Evolutionary conservation across 805 yeast species (phyloP).

Genomic region (Zygoascus biomembranicola): DNA sequence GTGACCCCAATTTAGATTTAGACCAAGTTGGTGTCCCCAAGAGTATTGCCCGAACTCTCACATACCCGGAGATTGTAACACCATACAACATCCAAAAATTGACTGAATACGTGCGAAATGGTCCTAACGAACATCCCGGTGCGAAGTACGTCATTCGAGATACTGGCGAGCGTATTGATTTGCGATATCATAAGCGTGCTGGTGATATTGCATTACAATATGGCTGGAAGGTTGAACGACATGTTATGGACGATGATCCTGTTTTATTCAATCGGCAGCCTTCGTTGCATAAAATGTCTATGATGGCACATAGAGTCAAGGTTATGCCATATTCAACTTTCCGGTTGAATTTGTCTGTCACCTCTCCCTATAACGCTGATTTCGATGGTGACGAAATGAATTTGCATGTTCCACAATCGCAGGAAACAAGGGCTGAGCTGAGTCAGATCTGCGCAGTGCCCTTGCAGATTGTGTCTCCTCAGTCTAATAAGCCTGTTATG

Average conservation of each 20-base stretch:
- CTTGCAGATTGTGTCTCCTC: constrained; percentile 95
- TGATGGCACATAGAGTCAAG: constrained; percentile 98
- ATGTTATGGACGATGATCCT: constrained; percentile 94
- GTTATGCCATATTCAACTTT: constrained; percentile 99
- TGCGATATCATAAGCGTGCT: constrained; percentile 94
- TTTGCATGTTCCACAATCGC: constrained; percentile 97
- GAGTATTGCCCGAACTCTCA: constrained; percentile 88
- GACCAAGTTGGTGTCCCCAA: constrained; percentile 99
- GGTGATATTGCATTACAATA: constrained; percentile 97
- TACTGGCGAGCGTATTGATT: constrained; percentile 96
- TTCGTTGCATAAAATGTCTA: constrained; percentile 97
- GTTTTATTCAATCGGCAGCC: constrained; percentile 99
- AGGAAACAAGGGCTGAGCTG: constrained; percentile 94
- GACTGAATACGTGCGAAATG: constrained; percentile 90
- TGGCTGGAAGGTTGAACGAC: constrained; percentile 99
- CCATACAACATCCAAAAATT: constrained; percentile 93
- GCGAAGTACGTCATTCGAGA: constrained; percentile 97
- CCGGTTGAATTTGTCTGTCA: constrained; percentile 91
- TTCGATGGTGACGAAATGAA: constrained; percentile 99
- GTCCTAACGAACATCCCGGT: constrained; percentile 99
- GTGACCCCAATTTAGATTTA: constrained; percentile 95
- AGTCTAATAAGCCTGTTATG: constrained; percentile 98
- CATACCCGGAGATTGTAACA: constrained; percentile 96
- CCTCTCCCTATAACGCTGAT: constrained; percentile 99
- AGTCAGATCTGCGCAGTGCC: constrained; percentile 96